Base-by-base conservation (phyloP, 1,284 basidiomycete species). In the Tilletia walkeri region DNA sequence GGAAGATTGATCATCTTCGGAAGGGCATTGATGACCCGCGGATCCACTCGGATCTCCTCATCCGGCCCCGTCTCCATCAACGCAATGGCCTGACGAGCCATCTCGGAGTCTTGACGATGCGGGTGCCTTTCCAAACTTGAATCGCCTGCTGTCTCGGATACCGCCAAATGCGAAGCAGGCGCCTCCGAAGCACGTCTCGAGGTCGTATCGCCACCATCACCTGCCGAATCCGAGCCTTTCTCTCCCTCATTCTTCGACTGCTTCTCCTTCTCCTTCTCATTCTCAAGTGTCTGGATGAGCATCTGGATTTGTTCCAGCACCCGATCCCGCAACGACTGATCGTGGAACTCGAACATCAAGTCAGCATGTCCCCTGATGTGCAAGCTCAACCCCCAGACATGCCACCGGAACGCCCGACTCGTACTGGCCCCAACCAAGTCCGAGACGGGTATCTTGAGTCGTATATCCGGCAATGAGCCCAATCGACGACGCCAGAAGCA, bases 331-430 rank as follows among this genome's bases (percentile, higher is more conserved):
- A 73, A 70, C 2, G 73, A 68, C 39, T 72, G 72, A 39, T 68
- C 69, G 9, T 69, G 48, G 30, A 82, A 76, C 20, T 81, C 80
- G 50, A 82, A 78, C 18, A 65, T 34, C 66, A 80, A 70, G 65
- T 81, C 80, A 1, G 76, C 66, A 53, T 80, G 75, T 0, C 76
- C 80, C 3, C 66, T 61, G 48, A 82, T 71, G 69, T 81, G 78
- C 10, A 80, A 65, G 5, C 72, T 72, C 7, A 82, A 67, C 7
- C 80, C 79, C 39, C 72, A 72, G 36, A 78, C 73, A 41, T 76
- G 78, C 69, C 76, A 81, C 30, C 75, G 70, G 69, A 81, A 75
- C n/a, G 78, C 70, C 18, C 71, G 66, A 34, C 70, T 71, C 14
- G 70, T 71, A n/a, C 72, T 72, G 45, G 73, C 77, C 38, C 73